Conservation (phyloP, 2,329 filamentous ascomycete genomes). For the Ceratocystis alfenasii region DNA sequence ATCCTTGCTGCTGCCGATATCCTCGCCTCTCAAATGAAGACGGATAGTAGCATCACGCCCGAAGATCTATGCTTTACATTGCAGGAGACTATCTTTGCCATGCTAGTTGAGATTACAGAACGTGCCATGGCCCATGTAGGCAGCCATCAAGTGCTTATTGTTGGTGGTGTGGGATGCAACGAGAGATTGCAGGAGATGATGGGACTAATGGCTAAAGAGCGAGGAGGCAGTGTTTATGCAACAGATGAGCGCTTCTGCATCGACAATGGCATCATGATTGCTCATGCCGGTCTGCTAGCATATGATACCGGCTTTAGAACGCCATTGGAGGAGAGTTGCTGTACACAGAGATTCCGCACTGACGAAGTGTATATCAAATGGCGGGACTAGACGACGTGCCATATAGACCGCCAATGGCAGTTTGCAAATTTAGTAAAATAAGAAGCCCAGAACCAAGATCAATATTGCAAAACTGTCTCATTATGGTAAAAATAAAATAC, state of each 20-base stretch:
- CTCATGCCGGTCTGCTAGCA: slow-evolving; percentile 81
- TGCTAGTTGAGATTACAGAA: slow-evolving; percentile 98
- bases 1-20: slow-evolving; percentile 76
- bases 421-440: too few species aligned
- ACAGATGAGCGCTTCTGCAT: slow-evolving; percentile 98
- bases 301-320: slow-evolving; percentile 72
- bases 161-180: slow-evolving; percentile 92
- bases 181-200: slow-evolving; percentile 96
- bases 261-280: slow-evolving; percentile 99
- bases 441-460: neutral
- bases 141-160: slow-evolving; percentile 78
- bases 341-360: slow-evolving; percentile 71
- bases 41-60: slow-evolving; percentile 51
- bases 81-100: slow-evolving; percentile 90
- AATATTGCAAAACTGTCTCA: slow-evolving; percentile 1
- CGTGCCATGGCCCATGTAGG: slow-evolving; percentile 97
- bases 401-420: too few species aligned
- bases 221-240: slow-evolving; percentile 82
- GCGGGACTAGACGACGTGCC: slow-evolving; percentile 43
- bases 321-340: slow-evolving; percentile 66
- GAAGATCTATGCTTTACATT: slow-evolving; percentile 87
- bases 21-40: slow-evolving; percentile 55
- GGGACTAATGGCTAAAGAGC: slow-evolving; percentile 81
- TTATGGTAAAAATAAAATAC: neutral
- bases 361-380: slow-evolving; percentile 72